Evolutionary conservation across 441 rosid species (phyloP), one percentile per base, ranked within the genome.

Genomic region (Adansonia grandidieri): DNA sequence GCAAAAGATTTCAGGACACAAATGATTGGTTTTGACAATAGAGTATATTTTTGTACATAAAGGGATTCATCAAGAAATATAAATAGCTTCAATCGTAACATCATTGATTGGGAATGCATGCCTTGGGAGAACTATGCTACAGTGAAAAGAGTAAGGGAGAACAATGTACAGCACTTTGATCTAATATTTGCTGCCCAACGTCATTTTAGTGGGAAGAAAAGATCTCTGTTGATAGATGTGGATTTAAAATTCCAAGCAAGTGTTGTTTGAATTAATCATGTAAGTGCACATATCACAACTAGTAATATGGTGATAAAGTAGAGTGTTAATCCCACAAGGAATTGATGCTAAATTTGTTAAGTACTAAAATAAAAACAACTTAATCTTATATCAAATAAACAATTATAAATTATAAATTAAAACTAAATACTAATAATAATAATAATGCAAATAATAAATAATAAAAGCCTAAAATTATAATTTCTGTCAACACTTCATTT

Each of bases 221-320:
- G 90, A 84, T 77, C 90, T 53, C 75, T 87, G 79, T 86, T 91
- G 86, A 68, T 89, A 5, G 99, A 94, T 79, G 99, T 94, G 80
- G 93, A 94, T 86, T 82, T 96, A 73, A 88, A 92, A 89, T 98
- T 96, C 83, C 92, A 87, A 88, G 92, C 89, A 60, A 88, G 92
- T n/a, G n/a, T n/a, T n/a, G n/a, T n/a, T n/a, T n/a, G n/a, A n/a
- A n/a, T n/a, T n/a, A n/a, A n/a, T n/a, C n/a, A n/a, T n/a, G n/a
- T n/a, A n/a, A n/a, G n/a, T n/a, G n/a, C n/a, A n/a, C n/a, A n/a
- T 24, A 24, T 24, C 28, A 24, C 28, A 24, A 24, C 1, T 0
- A 24, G 28, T 24, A 24, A 24, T 24, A 24, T 24, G 1, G 28
- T 24, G 28, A 24, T 24, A 24, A 24, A 24, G 1, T 24, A 24